Conservation (phyloP, 1,284 basidiomycete species). For the Cystobasidium slooffiae region DNA sequence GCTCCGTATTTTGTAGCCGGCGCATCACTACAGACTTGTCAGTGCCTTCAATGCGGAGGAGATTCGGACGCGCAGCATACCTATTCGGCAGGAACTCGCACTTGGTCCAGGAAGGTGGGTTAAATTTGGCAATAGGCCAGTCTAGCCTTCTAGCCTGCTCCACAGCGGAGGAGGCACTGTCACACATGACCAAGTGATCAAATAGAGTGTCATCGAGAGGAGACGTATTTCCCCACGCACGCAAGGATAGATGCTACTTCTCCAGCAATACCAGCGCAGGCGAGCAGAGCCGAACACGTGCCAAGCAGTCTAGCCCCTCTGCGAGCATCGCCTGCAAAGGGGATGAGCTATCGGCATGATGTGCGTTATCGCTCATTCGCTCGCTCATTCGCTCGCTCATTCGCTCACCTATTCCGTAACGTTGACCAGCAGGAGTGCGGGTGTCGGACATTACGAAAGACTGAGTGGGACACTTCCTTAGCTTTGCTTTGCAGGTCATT, state of each 20-base stretch:
- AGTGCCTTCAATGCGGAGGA: neutral
- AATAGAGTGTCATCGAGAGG: neutral
- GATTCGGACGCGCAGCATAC: neutral
- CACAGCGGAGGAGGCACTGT: conserved; percentile 17
- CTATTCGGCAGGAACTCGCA: conserved; percentile 39
- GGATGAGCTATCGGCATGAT: neutral
- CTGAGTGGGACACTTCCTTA: neutral
- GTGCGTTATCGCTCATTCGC: no score
- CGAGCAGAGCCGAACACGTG: neutral
- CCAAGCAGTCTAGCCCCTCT: conserved; percentile 30
- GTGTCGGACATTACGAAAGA: neutral
- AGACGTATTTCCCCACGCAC: neutral
- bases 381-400: neutral
- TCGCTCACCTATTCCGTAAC: conserved; percentile 2
- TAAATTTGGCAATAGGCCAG: conserved; percentile 33
- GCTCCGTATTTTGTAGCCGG: conserved; percentile 32
- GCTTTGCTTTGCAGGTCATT: neutral
- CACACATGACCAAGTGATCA: neutral
- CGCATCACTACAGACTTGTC: conserved; percentile 12
- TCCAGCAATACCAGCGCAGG: neutral
- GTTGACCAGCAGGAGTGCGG: conserved; percentile 15
- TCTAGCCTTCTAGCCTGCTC: conserved; percentile 30
- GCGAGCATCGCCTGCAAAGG: conserved; percentile 28
- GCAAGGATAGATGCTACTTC: conserved; percentile 31
- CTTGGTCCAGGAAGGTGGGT: conserved; percentile 3